Base-by-base conservation (phyloP, 73 alveolate genomes). In the Breviolum minutum region DNA sequence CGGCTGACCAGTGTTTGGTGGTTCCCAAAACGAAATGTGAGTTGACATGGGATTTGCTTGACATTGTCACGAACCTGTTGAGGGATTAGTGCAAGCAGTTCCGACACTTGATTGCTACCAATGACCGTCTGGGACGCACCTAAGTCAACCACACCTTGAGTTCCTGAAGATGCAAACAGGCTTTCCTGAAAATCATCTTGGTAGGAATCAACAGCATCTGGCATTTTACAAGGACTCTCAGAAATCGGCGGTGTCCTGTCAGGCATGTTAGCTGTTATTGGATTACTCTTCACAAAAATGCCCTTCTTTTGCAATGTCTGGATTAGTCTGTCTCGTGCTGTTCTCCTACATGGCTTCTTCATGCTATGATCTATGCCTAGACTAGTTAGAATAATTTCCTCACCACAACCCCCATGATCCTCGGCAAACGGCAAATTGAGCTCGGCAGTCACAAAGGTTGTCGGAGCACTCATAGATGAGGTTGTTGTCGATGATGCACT, bases 111-210 rank as follows among this genome's bases (percentile, higher is more conserved):
- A 0, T 20, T 27, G 8, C 29, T 9, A 2, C 88, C 88, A 6
- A 80, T 80, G 6, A 80, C 88, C 5, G 88, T 80, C 27, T 80
- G 88, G 6, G 88, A 80, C 0, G 88, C 88, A 17, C 88, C 88
- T 22, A 80, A 66, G 20, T 80, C 88, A 11, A 48, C 88, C 0
- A 80, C 22, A 0, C 88, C 88, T 5, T 5, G 5, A 11, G 68
- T 40, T 1, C 88, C 88, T 48, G 29, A 4, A 0, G 88, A 40
- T 1, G 88, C 88, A 30, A 80, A 32, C 27, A 11, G 64, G 13
- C 22, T 19, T 0, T 8, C 40, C 10, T 71, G 81, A n/a, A 11
- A 7, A 29, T n/a, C 30, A 0, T 71, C 30, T n/a, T n/a, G n/a
- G n/a, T n/a, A n/a, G n/a, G 30, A 22, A 30, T 71, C 81, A 30